A percentile compares a stretch with the other conserved stretches of the same genome.
Conservation (phyloP, 202 grass and related monocot species). For the Schoenoplectus triqueter region DNA sequence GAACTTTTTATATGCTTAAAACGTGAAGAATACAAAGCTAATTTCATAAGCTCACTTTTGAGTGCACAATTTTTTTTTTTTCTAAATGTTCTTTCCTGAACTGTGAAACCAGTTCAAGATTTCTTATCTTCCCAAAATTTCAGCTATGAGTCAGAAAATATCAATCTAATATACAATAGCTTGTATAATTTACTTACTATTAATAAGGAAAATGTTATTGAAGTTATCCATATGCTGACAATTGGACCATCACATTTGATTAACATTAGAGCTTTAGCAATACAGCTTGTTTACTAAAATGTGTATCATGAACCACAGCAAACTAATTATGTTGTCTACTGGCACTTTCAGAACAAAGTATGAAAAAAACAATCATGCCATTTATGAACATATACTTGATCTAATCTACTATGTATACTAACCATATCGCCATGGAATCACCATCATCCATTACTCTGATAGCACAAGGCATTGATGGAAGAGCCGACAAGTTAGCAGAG, state of each 20-base stretch:
- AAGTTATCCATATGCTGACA: not conserved
- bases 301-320: not conserved
- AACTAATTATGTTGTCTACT: not conserved
- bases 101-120: not conserved
- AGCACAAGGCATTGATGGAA: conserved; percentile 28
- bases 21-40: too few relatives aligned
- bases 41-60: too few relatives aligned
- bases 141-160: not conserved
- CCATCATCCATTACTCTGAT: not conserved
- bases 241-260: not conserved
- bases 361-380: not conserved
- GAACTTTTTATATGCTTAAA: too few relatives aligned
- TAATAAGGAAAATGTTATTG: not conserved
- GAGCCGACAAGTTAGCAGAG: conserved; percentile 45
- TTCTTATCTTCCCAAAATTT: not conserved
- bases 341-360: not conserved
- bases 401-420: not conserved
- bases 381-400: not conserved
- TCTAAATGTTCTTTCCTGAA: not conserved
- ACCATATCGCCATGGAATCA: conserved; percentile 24
- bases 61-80: too few relatives aligned
- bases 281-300: not conserved
- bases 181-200: not conserved
- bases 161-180: not conserved
- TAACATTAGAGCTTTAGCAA: too few relatives aligned